These are phyloP conservation scores for Aureobasidium lini DNA, from an alignment of 2,329 filamentous ascomycete species.

Conservation along the genomic window DNA sequence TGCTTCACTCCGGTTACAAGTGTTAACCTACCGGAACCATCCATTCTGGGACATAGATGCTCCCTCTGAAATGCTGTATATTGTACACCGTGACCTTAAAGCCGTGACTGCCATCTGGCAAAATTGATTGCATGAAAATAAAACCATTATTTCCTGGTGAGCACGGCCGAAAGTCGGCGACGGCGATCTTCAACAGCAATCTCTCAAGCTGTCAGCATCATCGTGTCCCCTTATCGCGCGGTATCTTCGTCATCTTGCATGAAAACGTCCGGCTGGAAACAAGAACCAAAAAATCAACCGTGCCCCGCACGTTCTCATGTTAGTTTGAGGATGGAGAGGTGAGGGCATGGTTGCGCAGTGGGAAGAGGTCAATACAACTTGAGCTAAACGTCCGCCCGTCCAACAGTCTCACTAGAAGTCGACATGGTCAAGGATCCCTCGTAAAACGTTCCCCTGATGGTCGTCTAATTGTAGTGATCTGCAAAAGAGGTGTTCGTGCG, in stretches of 20 bases:
- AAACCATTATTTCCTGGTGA: too few species aligned
- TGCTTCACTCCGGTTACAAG: too few species aligned
- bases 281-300: not conserved
- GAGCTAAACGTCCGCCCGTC: too few species aligned
- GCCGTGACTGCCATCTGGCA: too few species aligned
- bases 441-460: not conserved
- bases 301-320: not conserved
- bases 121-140: too few species aligned
- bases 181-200: not conserved
- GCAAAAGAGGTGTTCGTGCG: not conserved
- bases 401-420: not conserved
- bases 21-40: too few species aligned
- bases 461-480: not conserved
- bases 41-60: too few species aligned
- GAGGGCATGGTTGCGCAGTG: not conserved
- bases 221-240: not conserved
- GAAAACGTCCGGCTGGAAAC: not conserved
- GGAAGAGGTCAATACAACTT: too few species aligned
- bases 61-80: too few species aligned
- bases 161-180: not conserved
- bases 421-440: not conserved
- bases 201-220: slow-evolving; percentile 1
- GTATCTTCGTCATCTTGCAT: slow-evolving; percentile 2
- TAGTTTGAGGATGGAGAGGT: not conserved
- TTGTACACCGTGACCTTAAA: too few species aligned